Evolutionary conservation across 2,329 filamentous ascomycete species (phyloP).

Genomic region (Botrytis galanthina): DNA sequence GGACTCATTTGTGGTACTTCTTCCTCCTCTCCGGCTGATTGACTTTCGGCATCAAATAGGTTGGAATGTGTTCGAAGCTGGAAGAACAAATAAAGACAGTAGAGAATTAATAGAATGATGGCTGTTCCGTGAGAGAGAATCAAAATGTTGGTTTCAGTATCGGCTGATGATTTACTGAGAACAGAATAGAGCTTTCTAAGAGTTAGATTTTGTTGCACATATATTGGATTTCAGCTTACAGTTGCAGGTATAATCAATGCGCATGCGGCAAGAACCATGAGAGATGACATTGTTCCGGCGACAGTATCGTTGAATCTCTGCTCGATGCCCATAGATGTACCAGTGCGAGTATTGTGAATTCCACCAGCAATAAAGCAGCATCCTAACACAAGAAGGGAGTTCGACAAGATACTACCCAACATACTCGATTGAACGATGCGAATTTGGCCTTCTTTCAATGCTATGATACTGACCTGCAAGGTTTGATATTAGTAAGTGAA

Average conservation of each 20-base stretch:
- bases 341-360: slow-evolving; percentile 48
- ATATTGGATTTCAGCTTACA: slow-evolving; percentile 39
- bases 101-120: slow-evolving; percentile 71
- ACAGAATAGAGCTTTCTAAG: slow-evolving; percentile 59
- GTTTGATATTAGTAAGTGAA: neutral
- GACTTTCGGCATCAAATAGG: slow-evolving; percentile 61
- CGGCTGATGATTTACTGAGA: slow-evolving; percentile 47
- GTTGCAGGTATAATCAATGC: slow-evolving; percentile 78
- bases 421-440: slow-evolving; percentile 95
- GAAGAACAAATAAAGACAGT: slow-evolving; percentile 74
- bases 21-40: slow-evolving; percentile 26
- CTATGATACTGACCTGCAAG: slow-evolving; percentile 81
- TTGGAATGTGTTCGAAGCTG: slow-evolving; percentile 72
- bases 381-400: slow-evolving; percentile 81
- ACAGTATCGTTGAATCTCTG: slow-evolving; percentile 74
- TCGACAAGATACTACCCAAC: slow-evolving; percentile 93
- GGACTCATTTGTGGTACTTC: slow-evolving; percentile 19
- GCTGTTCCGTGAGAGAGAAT: slow-evolving; percentile 72
- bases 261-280: slow-evolving; percentile 73
- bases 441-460: slow-evolving; percentile 80
- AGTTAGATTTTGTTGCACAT: slow-evolving; percentile 16
- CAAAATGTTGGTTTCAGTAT: slow-evolving; percentile 58
- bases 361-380: slow-evolving; percentile 79
- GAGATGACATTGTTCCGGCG: slow-evolving; percentile 70
- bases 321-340: slow-evolving; percentile 47